These are phyloP conservation scores for Xylaria arbuscula DNA, from an alignment of 2,329 filamentous ascomycete genomes.

Conservation along the genomic window DNA sequence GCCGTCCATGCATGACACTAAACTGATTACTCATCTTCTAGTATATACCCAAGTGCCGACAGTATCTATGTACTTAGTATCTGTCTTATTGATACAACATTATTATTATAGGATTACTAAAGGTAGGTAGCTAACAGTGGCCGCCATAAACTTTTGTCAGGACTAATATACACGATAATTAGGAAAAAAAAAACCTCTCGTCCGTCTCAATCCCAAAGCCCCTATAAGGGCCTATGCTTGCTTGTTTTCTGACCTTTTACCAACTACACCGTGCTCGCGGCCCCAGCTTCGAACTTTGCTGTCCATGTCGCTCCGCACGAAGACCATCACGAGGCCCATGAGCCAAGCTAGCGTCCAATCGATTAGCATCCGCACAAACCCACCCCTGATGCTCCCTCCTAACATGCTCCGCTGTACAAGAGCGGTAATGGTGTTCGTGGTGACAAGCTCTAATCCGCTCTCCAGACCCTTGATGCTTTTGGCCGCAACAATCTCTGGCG, in stretches of 20 bases:
- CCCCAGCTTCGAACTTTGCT: constrained; percentile 35
- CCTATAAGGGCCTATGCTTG: background rate
- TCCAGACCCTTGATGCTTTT: constrained; percentile 45
- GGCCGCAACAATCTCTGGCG: constrained; percentile 39
- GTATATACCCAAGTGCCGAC: too few species aligned
- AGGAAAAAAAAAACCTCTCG: background rate
- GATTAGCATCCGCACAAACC: constrained; percentile 27
- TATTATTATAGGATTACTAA: background rate
- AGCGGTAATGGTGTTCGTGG: constrained; percentile 39
- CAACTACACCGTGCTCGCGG: constrained; percentile 35
- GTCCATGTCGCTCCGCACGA: constrained; percentile 42
- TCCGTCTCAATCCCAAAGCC: background rate
- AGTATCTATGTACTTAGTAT: too few species aligned
- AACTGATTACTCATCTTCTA: background rate
- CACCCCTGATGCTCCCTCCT: constrained; percentile 40
- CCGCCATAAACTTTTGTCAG: background rate
- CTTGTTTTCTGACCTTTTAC: constrained; percentile 21
- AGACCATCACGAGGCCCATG: constrained; percentile 38
- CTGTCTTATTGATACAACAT: background rate
- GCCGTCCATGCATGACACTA: background rate
- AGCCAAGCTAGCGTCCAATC: constrained; percentile 39
- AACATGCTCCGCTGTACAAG: constrained; percentile 39
- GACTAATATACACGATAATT: background rate
- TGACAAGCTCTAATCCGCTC: constrained; percentile 46
- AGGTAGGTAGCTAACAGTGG: too few species aligned